A percentile compares a stretch with the other conserved stretches of the same genome.
Conservation (phyloP, 2,329 filamentous ascomycete species). For the Epichloe sibirici region DNA sequence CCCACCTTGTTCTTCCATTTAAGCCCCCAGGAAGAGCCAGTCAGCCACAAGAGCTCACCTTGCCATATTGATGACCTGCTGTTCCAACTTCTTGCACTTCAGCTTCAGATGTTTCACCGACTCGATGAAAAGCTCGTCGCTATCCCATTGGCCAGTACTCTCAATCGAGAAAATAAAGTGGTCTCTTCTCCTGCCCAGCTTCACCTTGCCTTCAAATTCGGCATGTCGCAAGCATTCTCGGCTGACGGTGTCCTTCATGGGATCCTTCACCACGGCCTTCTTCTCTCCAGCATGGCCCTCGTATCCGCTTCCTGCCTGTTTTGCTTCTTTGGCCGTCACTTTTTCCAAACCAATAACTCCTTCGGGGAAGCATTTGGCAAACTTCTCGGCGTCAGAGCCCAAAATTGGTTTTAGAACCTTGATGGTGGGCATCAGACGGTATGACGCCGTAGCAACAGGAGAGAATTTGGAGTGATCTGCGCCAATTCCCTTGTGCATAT, state of each 20-base stretch:
- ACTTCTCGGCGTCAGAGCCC: slow-evolving; percentile 78
- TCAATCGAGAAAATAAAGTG: slow-evolving; percentile 97
- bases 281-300: slow-evolving; percentile 64
- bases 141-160: slow-evolving; percentile 90
- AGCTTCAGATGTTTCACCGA: slow-evolving; percentile 72
- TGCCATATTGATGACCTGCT: slow-evolving; percentile 55
- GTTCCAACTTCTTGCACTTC: slow-evolving; percentile 66
- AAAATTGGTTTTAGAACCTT: slow-evolving; percentile 73
- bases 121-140: slow-evolving; percentile 87
- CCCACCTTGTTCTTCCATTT: neutral
- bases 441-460: slow-evolving; percentile 87
- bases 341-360: slow-evolving; percentile 76
- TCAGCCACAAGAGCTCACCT: slow-evolving; percentile 22
- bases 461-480: slow-evolving; percentile 96
- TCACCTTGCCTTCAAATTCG: slow-evolving; percentile 93
- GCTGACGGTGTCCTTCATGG: slow-evolving; percentile 92
- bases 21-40: neutral
- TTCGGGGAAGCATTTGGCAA: slow-evolving; percentile 74
- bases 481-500: slow-evolving; percentile 90
- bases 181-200: slow-evolving; percentile 77
- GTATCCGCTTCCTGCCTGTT: slow-evolving; percentile 48
- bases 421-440: slow-evolving; percentile 82
- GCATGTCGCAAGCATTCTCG: slow-evolving; percentile 82
- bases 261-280: slow-evolving; percentile 77
- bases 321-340: slow-evolving; percentile 55